These are phyloP conservation scores for Aurantiochytrium sp. DNA, from an alignment of 108 stramenopile genomes.

Conservation along the genomic window DNA sequence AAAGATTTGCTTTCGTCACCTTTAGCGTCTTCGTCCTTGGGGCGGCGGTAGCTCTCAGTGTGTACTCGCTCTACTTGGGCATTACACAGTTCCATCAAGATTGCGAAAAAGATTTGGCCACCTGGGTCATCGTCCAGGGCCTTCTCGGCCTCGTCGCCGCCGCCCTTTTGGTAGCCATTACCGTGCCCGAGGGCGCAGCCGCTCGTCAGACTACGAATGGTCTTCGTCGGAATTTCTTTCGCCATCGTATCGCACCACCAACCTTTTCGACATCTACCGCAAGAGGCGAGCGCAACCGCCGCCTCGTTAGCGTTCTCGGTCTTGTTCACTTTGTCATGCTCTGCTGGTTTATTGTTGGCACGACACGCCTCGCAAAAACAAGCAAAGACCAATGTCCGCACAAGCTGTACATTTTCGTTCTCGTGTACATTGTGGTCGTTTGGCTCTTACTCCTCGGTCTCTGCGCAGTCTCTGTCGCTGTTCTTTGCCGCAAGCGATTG, in stretches of 20 bases:
- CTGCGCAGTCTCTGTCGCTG: neutral
- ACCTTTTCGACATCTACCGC: neutral
- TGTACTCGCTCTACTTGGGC: neutral
- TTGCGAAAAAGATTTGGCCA: neutral
- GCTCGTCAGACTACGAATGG: neutral
- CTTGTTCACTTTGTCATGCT: neutral
- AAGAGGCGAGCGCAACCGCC: neutral
- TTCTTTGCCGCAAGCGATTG: neutral
- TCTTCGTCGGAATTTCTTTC: neutral
- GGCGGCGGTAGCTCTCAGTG: neutral
- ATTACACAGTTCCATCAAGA: neutral
- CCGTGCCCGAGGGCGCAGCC: neutral
- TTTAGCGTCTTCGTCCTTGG: neutral
- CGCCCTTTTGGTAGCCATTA: neutral
- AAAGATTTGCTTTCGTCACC: neutral
- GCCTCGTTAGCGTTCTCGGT: neutral
- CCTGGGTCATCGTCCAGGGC: neutral
- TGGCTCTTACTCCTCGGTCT: neutral
- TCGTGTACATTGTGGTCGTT: neutral
- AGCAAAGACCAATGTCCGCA: neutral
- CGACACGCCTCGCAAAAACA: neutral
- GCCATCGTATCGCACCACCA: neutral
- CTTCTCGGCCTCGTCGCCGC: neutral
- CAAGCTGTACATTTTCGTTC: neutral
- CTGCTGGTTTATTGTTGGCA: conserved; percentile 2